Base-by-base conservation (phyloP, 2,329 filamentous ascomycete species). In the Calonectria crousiana region DNA sequence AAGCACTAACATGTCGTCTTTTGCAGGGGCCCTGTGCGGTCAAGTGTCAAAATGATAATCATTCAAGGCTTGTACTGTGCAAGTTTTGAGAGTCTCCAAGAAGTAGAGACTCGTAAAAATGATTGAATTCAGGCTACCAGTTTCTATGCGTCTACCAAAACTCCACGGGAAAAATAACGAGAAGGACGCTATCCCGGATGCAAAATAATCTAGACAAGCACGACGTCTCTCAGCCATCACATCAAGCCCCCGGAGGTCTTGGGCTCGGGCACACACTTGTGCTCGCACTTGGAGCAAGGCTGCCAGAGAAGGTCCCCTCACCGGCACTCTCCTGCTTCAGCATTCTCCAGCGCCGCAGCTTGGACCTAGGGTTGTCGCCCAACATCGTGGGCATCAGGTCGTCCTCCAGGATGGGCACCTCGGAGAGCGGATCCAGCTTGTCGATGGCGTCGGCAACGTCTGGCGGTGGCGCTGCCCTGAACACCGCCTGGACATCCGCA, bases 401-500 rank as follows among this genome's bases (percentile, higher is more conserved):
- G 56, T 79, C 80, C 56, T 83, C 80, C 28, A 82, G 68, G 14
- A 83, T 78, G 1, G 79, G 79, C 41, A 83, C 79, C 30, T 82
- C 81, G 23, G 80, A 79, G 6, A 83, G 71, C 0, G 80, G 80
- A 44, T 83, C 82, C 6, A 84, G 75, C 67, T 81, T 76, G 32
- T 81, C 83, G 11, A 84, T 81, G 62, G 79, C 80, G 62, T 82
- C 78, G 20, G 81, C 70, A 26, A 84, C 72, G 2, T 80, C 78
- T 58, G 86, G 84, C 11, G 91, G 90, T n/a, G 90, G 89, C 36
- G 91, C 88, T 6, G 87, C 85, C 47, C 91, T 89, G 75, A 93
- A 92, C 0, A 92, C 91, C 1, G 89, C 88, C 69, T 91, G 88
- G 49, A 92, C 83, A 77, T 92, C 91, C 0, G 90, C 90, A 79